Percentiles rank a stretch among this genome's conserved stretches.
phyloP scores from a whole-genome alignment of 2,329 filamentous ascomycete species.

The Microdochium nivale region DNA sequence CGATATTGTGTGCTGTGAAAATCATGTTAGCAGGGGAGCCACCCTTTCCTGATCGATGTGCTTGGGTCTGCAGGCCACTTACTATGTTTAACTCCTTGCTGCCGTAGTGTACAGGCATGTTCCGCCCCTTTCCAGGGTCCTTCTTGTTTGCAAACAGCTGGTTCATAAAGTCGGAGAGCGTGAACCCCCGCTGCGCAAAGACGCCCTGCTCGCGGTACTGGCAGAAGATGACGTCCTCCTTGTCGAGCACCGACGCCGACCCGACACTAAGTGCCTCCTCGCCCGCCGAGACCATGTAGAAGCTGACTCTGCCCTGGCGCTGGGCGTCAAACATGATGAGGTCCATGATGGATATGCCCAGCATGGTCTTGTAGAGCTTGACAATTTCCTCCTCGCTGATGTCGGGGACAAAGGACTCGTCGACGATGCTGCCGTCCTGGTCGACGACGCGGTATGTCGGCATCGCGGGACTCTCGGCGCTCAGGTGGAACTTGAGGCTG shows the following conservation, averaged over 20 bases:
- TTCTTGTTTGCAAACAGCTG: conserved; percentile 85
- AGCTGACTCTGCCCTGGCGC: conserved; percentile 83
- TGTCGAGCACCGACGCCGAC: conserved; percentile 72
- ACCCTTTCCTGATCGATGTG: neutral
- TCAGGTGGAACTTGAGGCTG: conserved; percentile 66
- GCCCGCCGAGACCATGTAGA: conserved; percentile 95
- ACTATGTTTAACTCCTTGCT: conserved; percentile 77
- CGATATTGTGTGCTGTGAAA: conserved; percentile 72
- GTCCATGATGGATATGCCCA: conserved; percentile 77
- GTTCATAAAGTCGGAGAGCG: conserved; percentile 83
- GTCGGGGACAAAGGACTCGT: conserved; percentile 60
- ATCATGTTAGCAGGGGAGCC: neutral
- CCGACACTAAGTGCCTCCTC: conserved; percentile 93
- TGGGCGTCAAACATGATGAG: conserved; percentile 97
- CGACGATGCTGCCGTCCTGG: conserved; percentile 77
- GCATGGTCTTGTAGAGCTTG: conserved; percentile 57
- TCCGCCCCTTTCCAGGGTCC: conserved; percentile 73
- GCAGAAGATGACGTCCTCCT: conserved; percentile 83
- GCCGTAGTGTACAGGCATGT: conserved; percentile 97
- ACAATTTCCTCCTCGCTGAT: conserved; percentile 55
- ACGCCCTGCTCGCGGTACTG: conserved; percentile 94
- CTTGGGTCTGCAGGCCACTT: conserved; percentile 20
- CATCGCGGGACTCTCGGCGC: conserved; percentile 65
- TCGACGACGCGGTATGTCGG: conserved; percentile 89
- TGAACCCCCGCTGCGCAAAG: conserved; percentile 82